Evolutionary conservation across 2,329 filamentous ascomycete genomes (phyloP).

Genomic region (Emmonsiellopsis sp.): DNA sequence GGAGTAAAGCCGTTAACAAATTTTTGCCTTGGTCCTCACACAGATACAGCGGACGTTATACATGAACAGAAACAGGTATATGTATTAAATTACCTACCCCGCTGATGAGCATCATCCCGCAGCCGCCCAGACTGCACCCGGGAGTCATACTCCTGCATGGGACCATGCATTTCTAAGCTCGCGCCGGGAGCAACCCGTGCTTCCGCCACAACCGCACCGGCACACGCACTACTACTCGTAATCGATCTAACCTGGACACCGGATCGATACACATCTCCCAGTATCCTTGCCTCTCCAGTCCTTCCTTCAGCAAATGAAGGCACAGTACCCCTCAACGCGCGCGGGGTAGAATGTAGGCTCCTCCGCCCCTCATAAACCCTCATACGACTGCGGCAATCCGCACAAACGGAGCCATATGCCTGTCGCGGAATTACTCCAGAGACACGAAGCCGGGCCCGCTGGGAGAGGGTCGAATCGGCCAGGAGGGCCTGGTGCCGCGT

Average conservation of each 20-base stretch:
- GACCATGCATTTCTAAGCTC: conserved; percentile 42
- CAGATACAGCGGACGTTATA: neutral
- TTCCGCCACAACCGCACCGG: neutral
- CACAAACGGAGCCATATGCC: neutral
- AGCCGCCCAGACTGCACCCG: conserved; percentile 66
- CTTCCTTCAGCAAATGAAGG: too few species aligned
- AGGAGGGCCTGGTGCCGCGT: neutral
- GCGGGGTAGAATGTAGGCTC: neutral
- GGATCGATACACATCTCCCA: neutral
- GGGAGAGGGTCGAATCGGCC: neutral
- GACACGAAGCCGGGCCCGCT: neutral
- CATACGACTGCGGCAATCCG: neutral
- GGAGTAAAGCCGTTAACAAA: conserved; percentile 1
- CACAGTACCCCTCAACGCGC: too few species aligned
- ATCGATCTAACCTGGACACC: neutral
- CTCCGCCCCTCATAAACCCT: neutral
- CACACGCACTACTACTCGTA: neutral
- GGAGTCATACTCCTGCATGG: conserved; percentile 78
- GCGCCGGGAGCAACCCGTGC: neutral
- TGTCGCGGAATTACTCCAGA: neutral
- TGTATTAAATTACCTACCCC: conserved; percentile 47
- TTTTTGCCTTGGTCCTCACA: conserved; percentile 6
- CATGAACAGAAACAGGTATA: too few species aligned
- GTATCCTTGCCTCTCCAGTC: neutral
- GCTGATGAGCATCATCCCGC: conserved; percentile 82